A percentile compares a stretch with the other conserved stretches of the same genome.
Evolutionary conservation across 2,329 filamentous ascomycete genomes (phyloP).

Genomic region (Pseudocercospora musae): DNA sequence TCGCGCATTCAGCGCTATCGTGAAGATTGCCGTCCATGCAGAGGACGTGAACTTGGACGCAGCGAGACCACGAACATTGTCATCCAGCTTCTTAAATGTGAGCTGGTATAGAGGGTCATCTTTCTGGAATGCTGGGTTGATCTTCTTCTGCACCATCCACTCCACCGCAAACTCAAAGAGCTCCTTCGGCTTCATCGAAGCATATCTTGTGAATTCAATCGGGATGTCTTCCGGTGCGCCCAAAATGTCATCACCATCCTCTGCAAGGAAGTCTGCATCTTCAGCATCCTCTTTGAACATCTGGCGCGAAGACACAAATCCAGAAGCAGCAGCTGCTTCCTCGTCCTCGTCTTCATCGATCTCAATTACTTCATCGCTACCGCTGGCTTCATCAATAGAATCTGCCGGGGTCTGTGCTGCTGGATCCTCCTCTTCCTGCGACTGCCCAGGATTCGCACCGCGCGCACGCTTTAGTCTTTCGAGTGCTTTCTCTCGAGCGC

Average conservation of each 20-base stretch:
- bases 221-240: slow-evolving; percentile 58
- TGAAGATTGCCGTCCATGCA: slow-evolving; percentile 66
- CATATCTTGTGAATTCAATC: slow-evolving; percentile 64
- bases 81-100: slow-evolving; percentile 68
- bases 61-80: slow-evolving; percentile 65
- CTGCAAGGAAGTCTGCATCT: slow-evolving; percentile 58
- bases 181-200: slow-evolving; percentile 65
- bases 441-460: slow-evolving; percentile 25
- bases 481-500: slow-evolving; percentile 41
- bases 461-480: slow-evolving; percentile 42
- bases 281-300: slow-evolving; percentile 55
- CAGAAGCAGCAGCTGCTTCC: slow-evolving; percentile 23
- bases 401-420: slow-evolving; percentile 28
- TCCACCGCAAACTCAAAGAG: slow-evolving; percentile 72
- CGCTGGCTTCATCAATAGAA: slow-evolving; percentile 29
- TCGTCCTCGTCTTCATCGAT: slow-evolving; percentile 48
- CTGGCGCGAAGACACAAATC: slow-evolving; percentile 33
- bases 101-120: slow-evolving; percentile 63
- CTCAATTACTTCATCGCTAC: slow-evolving; percentile 51
- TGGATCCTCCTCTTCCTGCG: slow-evolving; percentile 24
- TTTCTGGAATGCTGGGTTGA: slow-evolving; percentile 67
- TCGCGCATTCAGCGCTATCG: slow-evolving; percentile 61
- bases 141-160: slow-evolving; percentile 76
- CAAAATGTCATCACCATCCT: slow-evolving; percentile 56
- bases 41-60: slow-evolving; percentile 70